Conservation (phyloP, 768 basidiomycete species). For the Calvatia gigantea region DNA sequence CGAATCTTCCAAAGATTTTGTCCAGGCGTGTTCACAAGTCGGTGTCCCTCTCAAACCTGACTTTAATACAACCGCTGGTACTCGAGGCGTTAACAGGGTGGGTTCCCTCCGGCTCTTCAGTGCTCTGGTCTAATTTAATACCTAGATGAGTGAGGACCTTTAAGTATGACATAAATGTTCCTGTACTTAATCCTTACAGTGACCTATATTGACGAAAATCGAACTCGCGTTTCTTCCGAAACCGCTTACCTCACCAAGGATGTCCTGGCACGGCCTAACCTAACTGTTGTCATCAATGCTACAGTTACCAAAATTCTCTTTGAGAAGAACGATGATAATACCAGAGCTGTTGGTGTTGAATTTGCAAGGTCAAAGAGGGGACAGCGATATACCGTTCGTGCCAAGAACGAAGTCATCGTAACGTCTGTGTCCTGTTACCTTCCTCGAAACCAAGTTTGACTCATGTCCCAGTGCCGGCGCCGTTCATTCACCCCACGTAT, state of each 20-base stretch:
- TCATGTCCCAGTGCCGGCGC: slow-evolving; percentile 45
- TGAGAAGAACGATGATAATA: slow-evolving; percentile 24
- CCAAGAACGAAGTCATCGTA: slow-evolving; percentile 52
- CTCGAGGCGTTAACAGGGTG: slow-evolving; percentile 54
- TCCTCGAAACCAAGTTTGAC: neutral
- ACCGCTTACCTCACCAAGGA: slow-evolving; percentile 59
- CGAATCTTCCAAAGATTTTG: slow-evolving; percentile 38
- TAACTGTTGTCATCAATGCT: slow-evolving; percentile 51
- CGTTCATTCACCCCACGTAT: slow-evolving; percentile 52
- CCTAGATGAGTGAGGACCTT: slow-evolving; percentile 29
- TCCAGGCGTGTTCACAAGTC: slow-evolving; percentile 45
- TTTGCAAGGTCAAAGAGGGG: slow-evolving; percentile 35
- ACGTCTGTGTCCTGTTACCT: slow-evolving; percentile 35
- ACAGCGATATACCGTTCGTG: slow-evolving; percentile 34
- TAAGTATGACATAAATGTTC: neutral
- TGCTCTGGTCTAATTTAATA: neutral
- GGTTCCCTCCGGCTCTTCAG: slow-evolving; percentile 13
- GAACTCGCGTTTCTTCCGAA: slow-evolving; percentile 55
- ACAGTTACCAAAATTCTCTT: slow-evolving; percentile 55
- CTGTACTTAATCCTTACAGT: slow-evolving; percentile 33
- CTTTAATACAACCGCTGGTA: slow-evolving; percentile 53
- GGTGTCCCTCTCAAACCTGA: slow-evolving; percentile 54
- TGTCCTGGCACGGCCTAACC: slow-evolving; percentile 57
- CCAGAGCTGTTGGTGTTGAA: slow-evolving; percentile 55
- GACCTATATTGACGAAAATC: slow-evolving; percentile 55